A percentile compares a stretch with the other conserved stretches of the same genome.
These are phyloP conservation scores for Anisodus acutangulus DNA, from an alignment of 257 asterid species.

Conservation along the genomic window DNA sequence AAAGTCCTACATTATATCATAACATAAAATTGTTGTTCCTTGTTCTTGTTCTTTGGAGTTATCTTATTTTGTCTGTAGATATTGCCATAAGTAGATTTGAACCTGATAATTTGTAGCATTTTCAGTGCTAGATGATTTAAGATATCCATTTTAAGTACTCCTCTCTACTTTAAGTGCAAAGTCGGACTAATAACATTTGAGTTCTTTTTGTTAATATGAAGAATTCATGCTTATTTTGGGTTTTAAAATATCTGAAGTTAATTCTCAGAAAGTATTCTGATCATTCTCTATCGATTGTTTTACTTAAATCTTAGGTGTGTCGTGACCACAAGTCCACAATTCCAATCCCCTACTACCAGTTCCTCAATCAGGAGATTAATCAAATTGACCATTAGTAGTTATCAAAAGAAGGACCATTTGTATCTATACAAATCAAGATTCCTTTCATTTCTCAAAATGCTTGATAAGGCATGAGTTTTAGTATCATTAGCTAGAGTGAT, in stretches of 20 bases:
- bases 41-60: background rate
- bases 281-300: background rate
- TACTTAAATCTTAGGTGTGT: background rate
- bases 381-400: slow-evolving; percentile 2
- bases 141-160: slow-evolving; percentile 1
- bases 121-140: background rate
- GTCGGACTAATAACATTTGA: background rate
- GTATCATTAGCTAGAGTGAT: background rate
- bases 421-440: background rate
- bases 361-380: background rate
- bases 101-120: background rate
- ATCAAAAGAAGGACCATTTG: background rate
- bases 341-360: background rate
- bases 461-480: background rate
- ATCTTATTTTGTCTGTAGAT: slow-evolving; percentile 15
- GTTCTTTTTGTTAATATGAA: background rate
- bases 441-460: background rate
- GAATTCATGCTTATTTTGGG: background rate
- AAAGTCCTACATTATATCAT: background rate
- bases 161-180: slow-evolving; percentile 10
- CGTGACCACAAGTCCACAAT: background rate
- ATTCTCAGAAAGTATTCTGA: background rate
- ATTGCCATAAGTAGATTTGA: background rate
- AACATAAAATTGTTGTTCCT: background rate
- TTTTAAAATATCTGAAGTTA: background rate